Evolutionary conservation across 1,139 yeast species (phyloP).

Genomic region (Blastobotrys aristatus): DNA sequence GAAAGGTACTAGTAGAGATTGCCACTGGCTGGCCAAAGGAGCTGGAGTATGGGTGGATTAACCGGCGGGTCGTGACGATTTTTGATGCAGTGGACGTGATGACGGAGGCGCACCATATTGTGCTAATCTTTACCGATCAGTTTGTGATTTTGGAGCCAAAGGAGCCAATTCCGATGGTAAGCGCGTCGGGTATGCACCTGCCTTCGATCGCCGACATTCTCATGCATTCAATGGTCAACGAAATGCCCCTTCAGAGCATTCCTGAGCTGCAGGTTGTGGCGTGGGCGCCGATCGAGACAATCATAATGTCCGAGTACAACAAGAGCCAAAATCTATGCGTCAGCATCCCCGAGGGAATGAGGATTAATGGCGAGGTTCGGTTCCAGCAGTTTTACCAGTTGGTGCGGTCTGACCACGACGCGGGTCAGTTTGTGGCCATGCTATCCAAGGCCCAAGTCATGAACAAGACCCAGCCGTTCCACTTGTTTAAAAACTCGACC

Average conservation of each 20-base stretch:
- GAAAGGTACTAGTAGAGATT: constrained; percentile 75
- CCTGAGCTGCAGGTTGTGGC: constrained; percentile 65
- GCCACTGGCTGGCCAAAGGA: constrained; percentile 86
- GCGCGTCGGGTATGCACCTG: constrained; percentile 40
- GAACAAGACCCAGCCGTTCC: constrained; percentile 80
- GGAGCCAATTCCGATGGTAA: constrained; percentile 28
- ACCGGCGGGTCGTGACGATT: constrained; percentile 78
- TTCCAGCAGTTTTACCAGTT: constrained; percentile 32
- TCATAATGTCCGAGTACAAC: constrained; percentile 30
- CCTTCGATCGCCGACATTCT: constrained; percentile 73
- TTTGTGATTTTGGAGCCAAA: constrained; percentile 52
- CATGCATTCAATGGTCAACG: constrained; percentile 86
- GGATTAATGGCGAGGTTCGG: constrained; percentile 12
- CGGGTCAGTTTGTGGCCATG: constrained; percentile 53
- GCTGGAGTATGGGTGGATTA: constrained; percentile 82
- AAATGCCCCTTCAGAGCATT: constrained; percentile 66
- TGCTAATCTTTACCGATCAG: constrained; percentile 77
- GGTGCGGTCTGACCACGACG: constrained; percentile 33
- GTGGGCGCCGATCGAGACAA: constrained; percentile 62
- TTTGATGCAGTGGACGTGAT: constrained; percentile 52
- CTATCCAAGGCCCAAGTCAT: constrained; percentile 73
- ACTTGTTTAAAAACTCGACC: constrained; percentile 52
- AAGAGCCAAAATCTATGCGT: constrained; percentile 21
- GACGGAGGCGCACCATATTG: constrained; percentile 38
- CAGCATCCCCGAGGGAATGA: constrained; percentile 2